Evolutionary conservation across 1,284 basidiomycete genomes (phyloP), one percentile per base, ranked within the genome.

Genomic region (Ganoderma boninense): DNA sequence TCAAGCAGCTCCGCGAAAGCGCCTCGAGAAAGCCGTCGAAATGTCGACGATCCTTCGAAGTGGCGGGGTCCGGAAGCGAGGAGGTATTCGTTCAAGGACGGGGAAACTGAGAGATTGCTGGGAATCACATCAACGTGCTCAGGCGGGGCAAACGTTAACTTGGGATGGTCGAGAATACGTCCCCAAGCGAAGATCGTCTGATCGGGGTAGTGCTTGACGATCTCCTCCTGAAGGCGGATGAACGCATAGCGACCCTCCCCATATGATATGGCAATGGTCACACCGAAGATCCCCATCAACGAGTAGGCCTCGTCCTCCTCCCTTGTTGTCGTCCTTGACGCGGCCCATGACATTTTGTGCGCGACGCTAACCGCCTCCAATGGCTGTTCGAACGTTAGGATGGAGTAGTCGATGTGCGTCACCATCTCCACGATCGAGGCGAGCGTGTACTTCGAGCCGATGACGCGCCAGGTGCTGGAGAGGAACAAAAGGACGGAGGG

Each of bases 211-310:
- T 42, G 52, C 63, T 63, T 65, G 42, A 69, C 20, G 32, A 69
- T 69, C 64, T 66, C 61, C 32, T 69, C 64, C 52, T 69, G 68
- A 2, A 69, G 43, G 18, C 49, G 68, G 14, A 69, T n/a, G 35
- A 69, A 69, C 6, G 68, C 68, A 7, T 69, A 44, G 5, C 42
- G 64, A 20, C 64, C 64, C 42, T 66, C 68, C 8, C 68, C 64
- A 52, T 69, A 69, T 26, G 49, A 62, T n/a, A 61, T 57, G 14
- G 40, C 49, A 18, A 69, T 66, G 52, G 56, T 23, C 26, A 69
- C 64, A 14, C 62, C 64, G 52, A 69, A 69, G 32, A 69, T 69
- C 20, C 68, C 68, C 64, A 69, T 69, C 52, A 69, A 65, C 29
- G 60, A 35, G 49, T 69, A 69, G 20, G 68, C 68, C 59, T 69